phyloP scores from a whole-genome alignment of 768 basidiomycete genomes.

The Hericium rajendrae region DNA sequence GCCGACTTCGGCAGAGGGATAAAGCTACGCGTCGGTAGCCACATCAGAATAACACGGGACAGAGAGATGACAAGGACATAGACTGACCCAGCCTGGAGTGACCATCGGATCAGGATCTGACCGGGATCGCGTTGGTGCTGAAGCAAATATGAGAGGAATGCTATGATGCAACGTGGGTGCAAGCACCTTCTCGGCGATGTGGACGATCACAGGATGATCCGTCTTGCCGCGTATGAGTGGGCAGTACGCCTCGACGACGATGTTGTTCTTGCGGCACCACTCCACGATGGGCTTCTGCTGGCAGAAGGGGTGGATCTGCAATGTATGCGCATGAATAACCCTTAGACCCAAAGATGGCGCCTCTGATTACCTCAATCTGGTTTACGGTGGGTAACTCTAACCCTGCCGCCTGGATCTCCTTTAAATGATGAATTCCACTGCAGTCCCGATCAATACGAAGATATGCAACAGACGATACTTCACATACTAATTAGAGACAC shows the following conservation, averaged over 20 bases:
- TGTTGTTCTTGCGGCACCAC: conserved; percentile 44
- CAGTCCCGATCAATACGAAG: not conserved
- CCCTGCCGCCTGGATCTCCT: conserved; percentile 60
- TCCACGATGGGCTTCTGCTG: conserved; percentile 31
- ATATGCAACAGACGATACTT: conserved; percentile 14
- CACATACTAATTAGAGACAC: conserved; percentile 73
- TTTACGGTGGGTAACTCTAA: conserved; percentile 64
- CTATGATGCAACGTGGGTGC: not conserved
- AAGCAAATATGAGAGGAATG: not conserved
- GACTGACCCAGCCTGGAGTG: conserved; percentile 70
- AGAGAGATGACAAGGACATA: not conserved
- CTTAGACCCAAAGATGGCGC: not conserved
- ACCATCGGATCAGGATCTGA: conserved; percentile 91
- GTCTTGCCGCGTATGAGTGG: conserved; percentile 49
- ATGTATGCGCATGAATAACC: not conserved
- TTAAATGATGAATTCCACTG: conserved; percentile 62
- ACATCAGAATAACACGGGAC: not conserved
- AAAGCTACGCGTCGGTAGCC: conserved; percentile 34
- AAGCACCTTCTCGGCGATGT: conserved; percentile 51
- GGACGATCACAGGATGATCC: conserved; percentile 41
- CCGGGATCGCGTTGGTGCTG: conserved; percentile 56
- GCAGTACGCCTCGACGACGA: conserved; percentile 70
- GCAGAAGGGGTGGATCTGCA: conserved; percentile 69
- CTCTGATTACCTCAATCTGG: conserved; percentile 57
- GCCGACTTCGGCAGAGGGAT: conserved; percentile 79